Evolutionary conservation across 2,329 filamentous ascomycete species (phyloP).

Genomic region (Fusarium pseudonygamai): DNA sequence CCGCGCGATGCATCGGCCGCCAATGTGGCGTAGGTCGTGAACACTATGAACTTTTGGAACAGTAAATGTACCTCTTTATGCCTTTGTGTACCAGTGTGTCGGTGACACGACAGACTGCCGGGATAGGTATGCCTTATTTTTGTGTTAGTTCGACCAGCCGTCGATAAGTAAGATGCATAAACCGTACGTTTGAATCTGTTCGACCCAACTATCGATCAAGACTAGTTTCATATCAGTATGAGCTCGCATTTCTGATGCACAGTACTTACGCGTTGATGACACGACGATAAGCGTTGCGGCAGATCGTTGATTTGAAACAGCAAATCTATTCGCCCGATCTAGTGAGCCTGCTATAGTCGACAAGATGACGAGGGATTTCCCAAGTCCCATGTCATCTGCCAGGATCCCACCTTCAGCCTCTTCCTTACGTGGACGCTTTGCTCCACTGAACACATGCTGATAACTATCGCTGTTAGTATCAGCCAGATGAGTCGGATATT

Average conservation of each 20-base stretch:
- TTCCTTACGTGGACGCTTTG: not conserved
- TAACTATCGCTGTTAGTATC: fast-evolving
- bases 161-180: fast-evolving
- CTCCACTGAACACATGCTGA: not conserved
- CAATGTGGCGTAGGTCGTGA: not conserved
- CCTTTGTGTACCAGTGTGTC: not conserved
- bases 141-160: fast-evolving
- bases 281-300: fast-evolving
- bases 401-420: not conserved
- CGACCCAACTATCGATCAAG: not conserved
- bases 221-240: fast-evolving
- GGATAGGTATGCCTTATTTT: not conserved
- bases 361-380: not conserved
- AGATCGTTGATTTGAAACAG: not conserved
- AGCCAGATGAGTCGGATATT: fast-evolving
- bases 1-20: not conserved
- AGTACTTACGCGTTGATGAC: not conserved
- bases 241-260: too few relatives aligned
- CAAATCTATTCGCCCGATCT: not conserved
- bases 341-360: not conserved
- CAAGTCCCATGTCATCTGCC: not conserved
- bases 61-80: not conserved
- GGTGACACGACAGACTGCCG: fast-evolving
- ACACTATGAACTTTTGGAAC: not conserved
- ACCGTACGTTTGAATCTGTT: not conserved